Conservation (phyloP, 2,329 filamentous ascomycete genomes). For the Xylariaceae sp. region DNA sequence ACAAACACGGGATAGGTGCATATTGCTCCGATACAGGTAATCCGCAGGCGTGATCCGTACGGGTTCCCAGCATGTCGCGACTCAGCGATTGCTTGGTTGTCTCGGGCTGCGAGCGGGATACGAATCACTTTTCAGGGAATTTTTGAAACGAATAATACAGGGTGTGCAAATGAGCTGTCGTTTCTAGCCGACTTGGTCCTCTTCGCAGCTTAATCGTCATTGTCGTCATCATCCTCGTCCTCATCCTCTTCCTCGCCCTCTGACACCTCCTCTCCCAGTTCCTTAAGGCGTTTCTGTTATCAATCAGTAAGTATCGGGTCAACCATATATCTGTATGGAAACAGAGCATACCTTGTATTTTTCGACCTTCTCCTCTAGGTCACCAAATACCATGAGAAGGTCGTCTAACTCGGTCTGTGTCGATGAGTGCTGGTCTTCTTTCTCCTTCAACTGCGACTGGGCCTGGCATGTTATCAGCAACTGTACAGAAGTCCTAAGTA, state of each 20-base stretch:
- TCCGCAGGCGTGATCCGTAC: background rate
- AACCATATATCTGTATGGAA: background rate
- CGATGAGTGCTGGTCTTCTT: conserved; percentile 57
- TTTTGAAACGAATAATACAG: background rate
- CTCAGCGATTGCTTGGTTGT: conserved; percentile 1
- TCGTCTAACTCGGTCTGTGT: conserved; percentile 74
- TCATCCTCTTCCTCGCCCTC: conserved; percentile 63
- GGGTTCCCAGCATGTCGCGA: background rate
- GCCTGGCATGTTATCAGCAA: conserved; percentile 24
- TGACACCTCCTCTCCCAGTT: conserved; percentile 65
- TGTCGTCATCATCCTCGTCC: conserved; percentile 47
- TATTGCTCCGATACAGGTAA: conserved; percentile 1
- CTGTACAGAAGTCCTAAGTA: conserved; percentile 2
- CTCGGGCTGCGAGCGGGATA: background rate
- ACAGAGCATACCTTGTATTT: conserved; percentile 62
- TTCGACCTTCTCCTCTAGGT: conserved; percentile 70
- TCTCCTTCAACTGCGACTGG: conserved; percentile 37
- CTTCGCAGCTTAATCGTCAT: conserved; percentile 28
- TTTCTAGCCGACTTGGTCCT: conserved; percentile 30
- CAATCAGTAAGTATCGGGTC: conserved; percentile 15
- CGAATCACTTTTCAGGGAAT: background rate
- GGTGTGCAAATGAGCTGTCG: background rate
- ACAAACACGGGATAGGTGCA: conserved; percentile 15
- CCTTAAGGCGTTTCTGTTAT: conserved; percentile 53
- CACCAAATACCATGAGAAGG: conserved; percentile 72